These are phyloP conservation scores for Annulohypoxylon nitens DNA, from an alignment of 495 filamentous ascomycete genomes.

Conservation along the genomic window DNA sequence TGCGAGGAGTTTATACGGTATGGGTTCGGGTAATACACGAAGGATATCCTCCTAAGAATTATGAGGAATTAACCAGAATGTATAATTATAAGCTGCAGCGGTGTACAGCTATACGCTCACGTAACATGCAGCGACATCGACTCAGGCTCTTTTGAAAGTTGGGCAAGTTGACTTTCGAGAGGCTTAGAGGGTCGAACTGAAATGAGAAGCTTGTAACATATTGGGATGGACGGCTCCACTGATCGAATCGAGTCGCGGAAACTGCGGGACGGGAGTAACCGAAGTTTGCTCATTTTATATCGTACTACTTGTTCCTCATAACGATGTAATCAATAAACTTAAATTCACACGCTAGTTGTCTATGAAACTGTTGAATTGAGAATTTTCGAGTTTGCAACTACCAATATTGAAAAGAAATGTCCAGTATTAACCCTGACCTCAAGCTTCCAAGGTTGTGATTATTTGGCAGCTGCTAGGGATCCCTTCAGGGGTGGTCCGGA, in stretches of 20 bases:
- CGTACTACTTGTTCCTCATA: not conserved
- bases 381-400: not conserved
- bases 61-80: constrained; percentile 19
- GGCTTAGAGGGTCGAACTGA: constrained; percentile 9
- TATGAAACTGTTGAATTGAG: not conserved
- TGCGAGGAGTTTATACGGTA: constrained; percentile 32
- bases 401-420: not conserved
- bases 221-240: constrained; percentile 33
- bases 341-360: not conserved
- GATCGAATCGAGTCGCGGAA: constrained; percentile 22
- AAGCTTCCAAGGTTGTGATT: too few species aligned
- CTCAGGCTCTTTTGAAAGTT: not conserved
- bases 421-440: too few species aligned
- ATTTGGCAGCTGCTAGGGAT: not conserved
- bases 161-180: constrained; percentile 11
- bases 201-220: constrained; percentile 23
- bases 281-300: constrained; percentile 44
- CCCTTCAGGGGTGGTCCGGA: not conserved
- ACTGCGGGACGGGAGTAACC: constrained; percentile 37
- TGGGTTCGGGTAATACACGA: constrained; percentile 19
- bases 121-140: not conserved
- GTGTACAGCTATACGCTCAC: constrained; percentile 10
- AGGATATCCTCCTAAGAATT: constrained; percentile 5
- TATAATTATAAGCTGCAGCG: constrained; percentile 30
- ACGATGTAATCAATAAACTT: constrained; percentile 7